Evolutionary conservation across 164 flowering plant genomes (phyloP).

Genomic region (Euptelea pleiosperma): DNA sequence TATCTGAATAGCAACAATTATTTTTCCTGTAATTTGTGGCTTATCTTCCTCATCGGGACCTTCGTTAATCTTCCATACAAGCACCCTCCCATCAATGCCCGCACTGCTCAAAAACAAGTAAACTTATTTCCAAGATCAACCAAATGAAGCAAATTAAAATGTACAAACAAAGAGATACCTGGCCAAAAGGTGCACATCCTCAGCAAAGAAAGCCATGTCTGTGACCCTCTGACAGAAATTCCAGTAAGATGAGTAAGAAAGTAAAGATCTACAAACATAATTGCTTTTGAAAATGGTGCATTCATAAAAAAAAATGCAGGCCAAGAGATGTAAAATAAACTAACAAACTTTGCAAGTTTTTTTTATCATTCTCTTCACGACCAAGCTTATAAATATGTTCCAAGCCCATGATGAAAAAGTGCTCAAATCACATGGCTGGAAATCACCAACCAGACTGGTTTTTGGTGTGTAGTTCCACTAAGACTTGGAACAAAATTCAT

Average conservation of each 20-base stretch:
- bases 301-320: too few species aligned
- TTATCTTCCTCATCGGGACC: conserved; percentile 77
- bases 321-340: too few species aligned
- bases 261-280: too few species aligned
- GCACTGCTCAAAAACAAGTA: conserved; percentile 53
- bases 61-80: conserved; percentile 90
- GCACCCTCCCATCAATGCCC: conserved; percentile 74
- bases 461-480: too few species aligned
- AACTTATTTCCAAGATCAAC: conserved; percentile 1
- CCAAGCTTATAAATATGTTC: too few species aligned
- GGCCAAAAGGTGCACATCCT: conserved; percentile 93
- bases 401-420: too few species aligned
- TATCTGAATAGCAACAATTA: conserved; percentile 63
- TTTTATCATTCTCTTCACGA: too few species aligned
- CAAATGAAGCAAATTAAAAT: neutral
- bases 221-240: conserved; percentile 80
- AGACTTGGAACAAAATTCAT: too few species aligned
- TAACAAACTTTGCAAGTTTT: too few species aligned
- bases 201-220: conserved; percentile 98
- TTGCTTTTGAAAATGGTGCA: too few species aligned
- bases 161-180: conserved; percentile 45
- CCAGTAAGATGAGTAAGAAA: neutral
- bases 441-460: too few species aligned
- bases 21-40: conserved; percentile 71
- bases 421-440: too few species aligned